These are phyloP conservation scores for Dactylellina cionopaga DNA, from an alignment of 2,329 filamentous ascomycete genomes.

Conservation along the genomic window DNA sequence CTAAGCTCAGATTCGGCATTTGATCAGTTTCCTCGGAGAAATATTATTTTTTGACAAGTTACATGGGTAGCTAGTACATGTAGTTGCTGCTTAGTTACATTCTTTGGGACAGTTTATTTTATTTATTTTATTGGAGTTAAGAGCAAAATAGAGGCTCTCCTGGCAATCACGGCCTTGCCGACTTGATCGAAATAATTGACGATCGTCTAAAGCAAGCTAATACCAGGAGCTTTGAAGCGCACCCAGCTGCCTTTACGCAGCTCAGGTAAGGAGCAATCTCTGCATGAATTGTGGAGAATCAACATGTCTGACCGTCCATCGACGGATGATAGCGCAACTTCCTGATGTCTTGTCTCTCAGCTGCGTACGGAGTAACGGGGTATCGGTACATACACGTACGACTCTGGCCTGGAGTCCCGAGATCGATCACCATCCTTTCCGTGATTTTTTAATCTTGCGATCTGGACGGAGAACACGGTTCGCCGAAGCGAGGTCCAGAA, in stretches of 20 bases:
- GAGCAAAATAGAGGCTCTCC: conserved; percentile 10
- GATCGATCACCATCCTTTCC: conserved; percentile 31
- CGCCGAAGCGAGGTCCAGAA: conserved; percentile 24
- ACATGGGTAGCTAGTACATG: no score
- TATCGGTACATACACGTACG: conserved; percentile 10
- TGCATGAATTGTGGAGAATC: conserved; percentile 39
- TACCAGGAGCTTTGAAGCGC: conserved; percentile 26
- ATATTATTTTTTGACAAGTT: conserved; percentile 7
- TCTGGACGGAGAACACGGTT: conserved; percentile 27
- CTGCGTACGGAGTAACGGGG: no score
- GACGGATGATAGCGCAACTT: conserved; percentile 4
- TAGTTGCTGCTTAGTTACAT: conserved; percentile 5
- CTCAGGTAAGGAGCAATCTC: conserved; percentile 20
- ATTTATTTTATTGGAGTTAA: conserved; percentile 10
- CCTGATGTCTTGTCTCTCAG: background rate
- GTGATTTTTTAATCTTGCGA: conserved; percentile 7
- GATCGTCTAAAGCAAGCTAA: conserved; percentile 15
- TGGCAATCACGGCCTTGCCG: conserved; percentile 44
- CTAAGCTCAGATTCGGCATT: conserved; percentile 4
- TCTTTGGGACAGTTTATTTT: no score
- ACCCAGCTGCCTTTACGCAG: conserved; percentile 1
- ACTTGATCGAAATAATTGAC: conserved; percentile 12
- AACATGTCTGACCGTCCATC: conserved; percentile 17
- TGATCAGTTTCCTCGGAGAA: conserved; percentile 28
- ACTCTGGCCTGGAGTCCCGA: conserved; percentile 31